phyloP scores from a whole-genome alignment of 179 eudicot genomes.

The Amaranthus tricolor region DNA sequence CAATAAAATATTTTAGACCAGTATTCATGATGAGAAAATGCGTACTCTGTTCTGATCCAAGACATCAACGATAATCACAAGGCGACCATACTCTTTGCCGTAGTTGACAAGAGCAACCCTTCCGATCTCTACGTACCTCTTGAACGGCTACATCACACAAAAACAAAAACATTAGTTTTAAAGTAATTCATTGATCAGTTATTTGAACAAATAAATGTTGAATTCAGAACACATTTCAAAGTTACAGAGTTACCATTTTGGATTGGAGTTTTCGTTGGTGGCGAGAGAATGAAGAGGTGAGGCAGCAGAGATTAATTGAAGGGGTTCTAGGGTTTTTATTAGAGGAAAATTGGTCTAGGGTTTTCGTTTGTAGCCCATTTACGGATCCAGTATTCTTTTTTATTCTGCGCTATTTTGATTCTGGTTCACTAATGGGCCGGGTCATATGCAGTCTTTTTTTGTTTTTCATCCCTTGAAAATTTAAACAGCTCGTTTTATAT shows the following conservation, averaged over 20 bases:
- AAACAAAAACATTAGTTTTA: neutral
- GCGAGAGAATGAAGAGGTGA: neutral
- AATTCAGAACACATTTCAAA: neutral
- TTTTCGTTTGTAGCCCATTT: too few species aligned
- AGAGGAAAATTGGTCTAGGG: too few species aligned
- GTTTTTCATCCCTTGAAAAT: too few species aligned
- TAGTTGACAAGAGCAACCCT: slow-evolving; percentile 70
- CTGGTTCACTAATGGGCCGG: too few species aligned
- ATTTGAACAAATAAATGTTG: neutral
- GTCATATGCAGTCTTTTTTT: too few species aligned
- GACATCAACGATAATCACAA: slow-evolving; percentile 74
- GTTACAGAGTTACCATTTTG: slow-evolving; percentile 9
- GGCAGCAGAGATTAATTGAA: neutral
- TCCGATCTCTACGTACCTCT: slow-evolving; percentile 82
- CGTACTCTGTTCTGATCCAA: slow-evolving; percentile 66
- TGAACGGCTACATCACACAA: slow-evolving; percentile 55
- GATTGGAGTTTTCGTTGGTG: slow-evolving; percentile 9
- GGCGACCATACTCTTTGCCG: slow-evolving; percentile 71
- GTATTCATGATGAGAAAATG: neutral
- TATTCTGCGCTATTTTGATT: too few species aligned
- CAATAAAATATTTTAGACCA: too few species aligned
- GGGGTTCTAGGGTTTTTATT: neutral
- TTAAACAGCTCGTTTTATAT: too few species aligned
- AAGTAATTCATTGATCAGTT: neutral
- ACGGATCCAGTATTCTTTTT: too few species aligned